Conservation (phyloP, 257 asterid species). For the Solanum infundibuliforme region DNA sequence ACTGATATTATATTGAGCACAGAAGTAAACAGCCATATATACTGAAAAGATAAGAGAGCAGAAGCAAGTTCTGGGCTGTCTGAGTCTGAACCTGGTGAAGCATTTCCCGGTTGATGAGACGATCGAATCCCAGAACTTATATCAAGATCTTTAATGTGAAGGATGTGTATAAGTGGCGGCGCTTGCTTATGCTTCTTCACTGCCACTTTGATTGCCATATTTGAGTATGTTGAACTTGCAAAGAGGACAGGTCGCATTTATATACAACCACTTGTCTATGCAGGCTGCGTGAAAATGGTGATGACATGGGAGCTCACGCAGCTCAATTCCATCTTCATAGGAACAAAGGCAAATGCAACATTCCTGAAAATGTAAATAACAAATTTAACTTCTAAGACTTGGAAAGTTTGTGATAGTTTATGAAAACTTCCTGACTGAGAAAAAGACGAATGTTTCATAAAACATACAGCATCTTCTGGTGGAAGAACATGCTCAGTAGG, state of each 20-base stretch:
- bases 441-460: not conserved
- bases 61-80: not conserved
- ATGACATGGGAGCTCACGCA: constrained; percentile 91
- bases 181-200: constrained; percentile 51
- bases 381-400: not conserved
- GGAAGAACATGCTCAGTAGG: constrained; percentile 84
- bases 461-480: constrained; percentile 80
- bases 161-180: not conserved
- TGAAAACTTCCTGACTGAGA: not conserved
- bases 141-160: not conserved
- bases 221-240: constrained; percentile 92
- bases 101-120: not conserved
- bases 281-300: constrained; percentile 87
- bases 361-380: constrained; percentile 38
- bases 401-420: not conserved
- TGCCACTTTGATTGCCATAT: constrained; percentile 46
- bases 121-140: not conserved
- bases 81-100: not conserved
- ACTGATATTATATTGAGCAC: not conserved
- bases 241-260: constrained; percentile 90
- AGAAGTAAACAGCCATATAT: not conserved
- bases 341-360: constrained; percentile 89
- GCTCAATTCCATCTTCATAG: constrained; percentile 83
- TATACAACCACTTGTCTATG: constrained; percentile 94
- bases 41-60: not conserved